Evolutionary conservation across 2,329 filamentous ascomycete species (phyloP), one percentile per base, ranked within the genome.

Genomic region (Zymoseptoria tritici): DNA sequence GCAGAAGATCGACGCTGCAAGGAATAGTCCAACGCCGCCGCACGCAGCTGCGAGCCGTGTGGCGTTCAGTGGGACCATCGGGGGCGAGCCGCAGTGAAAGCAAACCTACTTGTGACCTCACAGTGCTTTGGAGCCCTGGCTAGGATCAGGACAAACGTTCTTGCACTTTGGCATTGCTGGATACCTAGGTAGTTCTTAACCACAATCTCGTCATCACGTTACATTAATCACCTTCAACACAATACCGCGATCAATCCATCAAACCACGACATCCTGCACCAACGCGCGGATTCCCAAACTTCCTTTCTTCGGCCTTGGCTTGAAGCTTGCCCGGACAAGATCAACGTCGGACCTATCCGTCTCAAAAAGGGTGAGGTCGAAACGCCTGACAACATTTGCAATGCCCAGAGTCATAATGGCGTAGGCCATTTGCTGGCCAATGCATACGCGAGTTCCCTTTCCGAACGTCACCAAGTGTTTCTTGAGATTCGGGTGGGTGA

Each of bases 371-470:
- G 49, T 22, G 8, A 51, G 21, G 49, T 51, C 49, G 31, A 72
- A 73, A 20, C 70, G 64, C 4, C 66, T 64, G 50, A 75, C 71
- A 8, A 74, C 42, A 2, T 63, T 67, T 0, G 68, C 72, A 4
- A 74, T 60, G 16, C 64, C 69, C 9, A 73, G 62, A 46, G 74
- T 75, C 3, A 75, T 58, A 58, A 75, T 72, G 29, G 64, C 68
- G 42, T 73, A 75, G 3, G 73, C 72, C 21, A 74, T 65, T 36
- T 70, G 73, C 68, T 75, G 75, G 3, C 73, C 73, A 46, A 74
- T 62, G 57, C 73, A 75, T 54, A 70, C 67, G n/a, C 73, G 61
- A 1, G 68, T 67, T 1, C 73, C 74, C 26, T 72, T 72, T 19
- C 73, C 71, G 59, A 76, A 77, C 0, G 74, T 61, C 9, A 76